Base-by-base conservation (phyloP, 2,329 filamentous ascomycete genomes). In the Alternaria novae-zelandiae region DNA sequence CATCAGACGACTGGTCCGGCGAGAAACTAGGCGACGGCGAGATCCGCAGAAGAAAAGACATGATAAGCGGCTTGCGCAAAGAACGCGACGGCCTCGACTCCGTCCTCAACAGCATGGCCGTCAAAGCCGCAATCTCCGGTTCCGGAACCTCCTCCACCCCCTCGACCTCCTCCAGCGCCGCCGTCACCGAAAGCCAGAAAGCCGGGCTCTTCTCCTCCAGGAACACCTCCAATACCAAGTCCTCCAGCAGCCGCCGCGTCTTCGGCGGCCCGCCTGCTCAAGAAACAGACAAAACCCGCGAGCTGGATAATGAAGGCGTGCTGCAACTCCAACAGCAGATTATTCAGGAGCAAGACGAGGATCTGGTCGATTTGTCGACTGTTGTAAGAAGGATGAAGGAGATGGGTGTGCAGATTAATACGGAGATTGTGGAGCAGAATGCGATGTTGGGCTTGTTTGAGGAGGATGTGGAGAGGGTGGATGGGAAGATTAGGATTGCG, bases 51-150 rank as follows among this genome's bases (percentile, higher is more conserved):
- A 83, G 93, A 54, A 84, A 88, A 60, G 92, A 96, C 77, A 81
- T 95, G 66, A 80, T 96, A 5, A 86, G 87, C 1, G 86, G 89
- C 12, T 90, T 90, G 7, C 85, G 87, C 70, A 90, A 91, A 71
- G 92, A 96, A 79, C 87, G 89, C 60, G 91, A 95, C 59, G 90
- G 90, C 3, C 82, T 96, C 17, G 92, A 96, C 71, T 89, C 88
- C 74, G 83, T 94, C 36, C 87, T 91, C 73, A 88, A 89, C 67
- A 90, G 86, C 26, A 86, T 89, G 84, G 83, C 83, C 26, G 83
- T 86, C 41, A 86, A 84, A 71, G 77, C 74, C 4, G 80, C 82
- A 20, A 74, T 76, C 1, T 83, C 85, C 2, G 77, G 79, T 4
- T 79, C 84, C 1, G 77, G 80, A 2, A 77, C 77, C 7, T 65